Base-by-base conservation (phyloP, 1,284 basidiomycete species). In the Coniferiporia weirii region DNA sequence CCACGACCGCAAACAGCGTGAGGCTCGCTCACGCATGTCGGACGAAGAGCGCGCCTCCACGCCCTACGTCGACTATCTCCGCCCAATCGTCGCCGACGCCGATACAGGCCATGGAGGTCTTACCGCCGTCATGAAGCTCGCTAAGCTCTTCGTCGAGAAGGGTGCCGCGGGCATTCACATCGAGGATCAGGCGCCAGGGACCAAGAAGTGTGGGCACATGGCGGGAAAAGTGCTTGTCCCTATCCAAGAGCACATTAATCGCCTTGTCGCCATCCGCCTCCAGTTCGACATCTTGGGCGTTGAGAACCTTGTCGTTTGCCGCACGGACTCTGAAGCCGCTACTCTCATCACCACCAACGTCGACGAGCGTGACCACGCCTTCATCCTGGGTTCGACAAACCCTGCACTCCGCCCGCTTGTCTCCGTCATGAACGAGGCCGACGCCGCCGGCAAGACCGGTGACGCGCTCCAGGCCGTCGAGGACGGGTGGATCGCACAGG, bases 311-410 rank as follows among this genome's bases (percentile, higher is more conserved):
- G 84, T 87, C 66, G 80, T 91, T 61, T 86, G 86, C 7, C 81
- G 87, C 61, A 91, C 87, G 54, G 87, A 90, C 71, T 87, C 86
- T 9, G 87, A 98, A 74, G 95, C 96, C 7, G 96, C 96, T 3
- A 98, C 95, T 1, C 84, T 99, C 65, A 93, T 99, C 78, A 93
- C 95, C 54, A 89, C 92, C 68, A 98, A 98, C 76, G 93, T 99
- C 64, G 97, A 99, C 74, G 86, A 90, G 67, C 89, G 96, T 44
- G 96, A 99, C 77, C 96, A 99, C 69, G 75, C 93, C 35, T 99
- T 98, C 80, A 95, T 99, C 71, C 85, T 98, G 38, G 96, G 96
- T 48, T 84, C 83, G 58, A 96, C 95, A 52, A 95, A 97, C 73
- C 72, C 90, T 15, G 72, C 71, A 36, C 68, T 83, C 27, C 76